Base-by-base conservation (phyloP, 192 early-diverging fungal species). In the Entrophospora sp. region DNA sequence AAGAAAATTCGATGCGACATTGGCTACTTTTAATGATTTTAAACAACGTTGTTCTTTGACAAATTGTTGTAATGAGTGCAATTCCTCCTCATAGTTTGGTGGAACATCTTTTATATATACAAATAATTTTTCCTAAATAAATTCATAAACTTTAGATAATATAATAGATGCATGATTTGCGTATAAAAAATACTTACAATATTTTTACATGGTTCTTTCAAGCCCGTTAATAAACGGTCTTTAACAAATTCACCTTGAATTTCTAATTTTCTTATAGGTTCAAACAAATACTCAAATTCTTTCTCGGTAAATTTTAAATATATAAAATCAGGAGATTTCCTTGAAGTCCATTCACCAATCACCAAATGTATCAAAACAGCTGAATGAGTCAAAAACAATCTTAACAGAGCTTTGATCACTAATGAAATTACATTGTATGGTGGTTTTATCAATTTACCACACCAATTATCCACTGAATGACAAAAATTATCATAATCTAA, bases 401-500 rank as follows among this genome's bases (percentile, higher is more conserved):
- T 31, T 18, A 56, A 34, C 10, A 56, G 20, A 20, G 53, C 53
- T 22, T 32, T 31, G n/a, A 56, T 56, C 31, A 56, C n/a, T 35
- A 56, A 34, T 18, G 25, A 20, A 6, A 31, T 56, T 8, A 32
- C 30, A 56, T 56, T 56, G 35, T 56, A 56, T 9, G 30, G 53
- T 18, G 20, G 31, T 34, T 35, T 20, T 27, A 22, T 32, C 18
- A 25, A 27, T 14, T 34, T 9, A 18, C 31, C 7, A 34, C 53
- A 56, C 53, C 53, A 56, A 56, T 34, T 14, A 18, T 56, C 53
- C 5, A 56, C 53, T 4, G 53, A 56, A 34, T 34, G 14, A 56
- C 53, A 56, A 36, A 56, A 56, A 9, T 32, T 20, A 18, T 56
- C 53, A 56, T 56, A 56, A 35, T 56, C 53, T 34, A 56, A 56